Evolutionary conservation across 2,329 filamentous ascomycete genomes (phyloP).

Genomic region (Geoglossum cookeanum): DNA sequence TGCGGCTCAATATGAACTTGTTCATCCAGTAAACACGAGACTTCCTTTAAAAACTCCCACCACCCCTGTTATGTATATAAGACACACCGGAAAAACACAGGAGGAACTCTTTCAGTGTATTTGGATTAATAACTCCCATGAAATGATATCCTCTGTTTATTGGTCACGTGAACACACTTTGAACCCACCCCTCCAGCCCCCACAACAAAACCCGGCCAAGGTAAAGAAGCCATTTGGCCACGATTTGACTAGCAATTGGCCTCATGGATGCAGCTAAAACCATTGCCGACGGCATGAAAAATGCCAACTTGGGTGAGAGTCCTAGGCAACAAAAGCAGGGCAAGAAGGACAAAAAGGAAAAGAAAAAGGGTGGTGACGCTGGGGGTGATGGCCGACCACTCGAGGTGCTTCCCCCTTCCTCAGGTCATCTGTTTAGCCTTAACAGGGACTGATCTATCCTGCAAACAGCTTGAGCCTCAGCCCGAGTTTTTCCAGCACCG

Average conservation of each 20-base stretch:
- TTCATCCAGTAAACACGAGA: too few relatives aligned
- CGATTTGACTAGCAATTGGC: conserved; percentile 5
- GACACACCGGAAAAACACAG: too few relatives aligned
- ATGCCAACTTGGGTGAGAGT: conserved; percentile 31
- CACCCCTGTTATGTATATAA: too few relatives aligned
- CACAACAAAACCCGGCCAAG: conserved; percentile 2
- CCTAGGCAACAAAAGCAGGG: conserved; percentile 23
- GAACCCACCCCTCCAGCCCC: background rate
- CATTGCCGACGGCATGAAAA: conserved; percentile 39
- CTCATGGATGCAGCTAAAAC: conserved; percentile 31
- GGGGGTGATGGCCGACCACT: conserved; percentile 23
- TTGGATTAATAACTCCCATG: too few relatives aligned
- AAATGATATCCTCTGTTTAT: too few relatives aligned
- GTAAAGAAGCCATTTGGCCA: background rate
- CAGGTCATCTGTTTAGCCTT: background rate
- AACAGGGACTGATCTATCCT: background rate
- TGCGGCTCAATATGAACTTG: conserved; percentile 11
- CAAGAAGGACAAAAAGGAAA: conserved; percentile 33
- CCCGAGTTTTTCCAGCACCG: conserved; percentile 60
- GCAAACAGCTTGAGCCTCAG: conserved; percentile 1
- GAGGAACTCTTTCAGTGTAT: too few relatives aligned
- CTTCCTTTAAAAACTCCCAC: too few relatives aligned
- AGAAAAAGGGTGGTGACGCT: conserved; percentile 19
- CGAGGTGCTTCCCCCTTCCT: conserved; percentile 23
- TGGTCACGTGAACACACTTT: too few relatives aligned